These are phyloP conservation scores for Paspalum vaginatum DNA, from an alignment of 176 grass and related monocot species.

Conservation along the genomic window DNA sequence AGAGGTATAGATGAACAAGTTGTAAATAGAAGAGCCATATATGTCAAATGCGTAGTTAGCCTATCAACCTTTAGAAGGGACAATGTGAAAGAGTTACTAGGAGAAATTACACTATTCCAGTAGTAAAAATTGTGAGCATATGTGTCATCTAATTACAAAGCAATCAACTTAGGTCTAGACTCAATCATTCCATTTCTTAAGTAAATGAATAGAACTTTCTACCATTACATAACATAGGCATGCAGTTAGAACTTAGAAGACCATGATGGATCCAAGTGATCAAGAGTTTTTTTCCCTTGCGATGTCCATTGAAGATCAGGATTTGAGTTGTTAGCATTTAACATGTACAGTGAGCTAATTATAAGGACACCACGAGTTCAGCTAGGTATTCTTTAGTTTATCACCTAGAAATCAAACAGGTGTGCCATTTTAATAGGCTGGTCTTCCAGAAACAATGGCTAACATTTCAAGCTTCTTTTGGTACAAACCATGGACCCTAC, in stretches of 20 bases:
- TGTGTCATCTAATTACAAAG: not conserved
- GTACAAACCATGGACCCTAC: not conserved
- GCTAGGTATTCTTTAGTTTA: not conserved
- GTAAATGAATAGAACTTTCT: not conserved
- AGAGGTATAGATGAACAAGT: not conserved
- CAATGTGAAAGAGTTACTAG: not conserved
- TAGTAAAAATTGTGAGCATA: not conserved
- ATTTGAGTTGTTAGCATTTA: not conserved
- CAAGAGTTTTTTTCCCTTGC: not conserved
- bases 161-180: not conserved
- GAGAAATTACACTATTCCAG: not conserved
- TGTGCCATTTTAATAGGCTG: not conserved
- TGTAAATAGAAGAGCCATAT: not conserved
- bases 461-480: not conserved
- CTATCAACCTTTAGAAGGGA: not conserved
- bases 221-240: not conserved
- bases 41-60: not conserved
- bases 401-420: not conserved
- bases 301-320: not conserved
- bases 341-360: not conserved
- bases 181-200: slow-evolving; percentile 1
- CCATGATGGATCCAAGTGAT: not conserved
- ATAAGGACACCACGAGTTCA: not conserved
- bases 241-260: not conserved
- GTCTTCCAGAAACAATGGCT: not conserved